phyloP scores from a whole-genome alignment of 2,329 filamentous ascomycete genomes.

The Pezicula radicicola region DNA sequence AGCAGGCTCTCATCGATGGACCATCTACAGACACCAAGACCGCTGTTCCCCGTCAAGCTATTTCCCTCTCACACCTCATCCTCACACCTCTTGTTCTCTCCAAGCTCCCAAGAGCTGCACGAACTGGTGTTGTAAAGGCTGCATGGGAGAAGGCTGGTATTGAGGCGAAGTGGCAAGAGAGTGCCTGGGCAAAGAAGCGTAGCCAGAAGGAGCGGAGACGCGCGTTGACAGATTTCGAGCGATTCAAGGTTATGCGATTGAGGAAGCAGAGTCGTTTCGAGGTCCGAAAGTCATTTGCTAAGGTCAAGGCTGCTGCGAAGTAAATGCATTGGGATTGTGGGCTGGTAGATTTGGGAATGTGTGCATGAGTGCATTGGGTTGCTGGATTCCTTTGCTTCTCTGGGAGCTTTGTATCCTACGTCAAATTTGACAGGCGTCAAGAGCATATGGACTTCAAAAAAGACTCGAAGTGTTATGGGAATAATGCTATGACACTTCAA shows the following conservation, averaged over 20 bases:
- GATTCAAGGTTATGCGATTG: conserved; percentile 99
- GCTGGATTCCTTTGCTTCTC: conserved; percentile 56
- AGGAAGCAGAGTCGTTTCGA: conserved; percentile 99
- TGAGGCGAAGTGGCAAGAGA: conserved; percentile 89
- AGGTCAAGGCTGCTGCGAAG: conserved; percentile 82
- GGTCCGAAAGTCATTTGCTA: conserved; percentile 93
- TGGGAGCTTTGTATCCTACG: conserved; percentile 64
- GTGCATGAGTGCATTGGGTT: conserved; percentile 48
- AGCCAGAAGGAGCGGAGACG: conserved; percentile 82
- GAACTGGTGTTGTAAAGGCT: conserved; percentile 79
- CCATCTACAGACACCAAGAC: conserved; percentile 78
- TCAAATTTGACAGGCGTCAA: conserved; percentile 61
- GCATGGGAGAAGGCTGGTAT: conserved; percentile 89
- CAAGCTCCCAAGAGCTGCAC: conserved; percentile 80
- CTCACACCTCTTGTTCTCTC: conserved; percentile 87
- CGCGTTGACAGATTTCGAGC: conserved; percentile 95
- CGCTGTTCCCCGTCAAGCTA: conserved; percentile 81
- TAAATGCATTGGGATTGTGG: conserved; percentile 24
- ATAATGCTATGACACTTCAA: conserved; percentile 18
- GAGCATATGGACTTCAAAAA: conserved; percentile 59
- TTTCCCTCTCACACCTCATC: conserved; percentile 77
- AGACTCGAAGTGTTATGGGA: conserved; percentile 15
- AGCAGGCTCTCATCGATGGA: conserved; percentile 92
- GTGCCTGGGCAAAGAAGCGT: conserved; percentile 92
- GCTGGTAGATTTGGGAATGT: conserved; percentile 35